phyloP scores from a whole-genome alignment of 805 yeast genomes.

The Teunomyces aglyptinius region DNA sequence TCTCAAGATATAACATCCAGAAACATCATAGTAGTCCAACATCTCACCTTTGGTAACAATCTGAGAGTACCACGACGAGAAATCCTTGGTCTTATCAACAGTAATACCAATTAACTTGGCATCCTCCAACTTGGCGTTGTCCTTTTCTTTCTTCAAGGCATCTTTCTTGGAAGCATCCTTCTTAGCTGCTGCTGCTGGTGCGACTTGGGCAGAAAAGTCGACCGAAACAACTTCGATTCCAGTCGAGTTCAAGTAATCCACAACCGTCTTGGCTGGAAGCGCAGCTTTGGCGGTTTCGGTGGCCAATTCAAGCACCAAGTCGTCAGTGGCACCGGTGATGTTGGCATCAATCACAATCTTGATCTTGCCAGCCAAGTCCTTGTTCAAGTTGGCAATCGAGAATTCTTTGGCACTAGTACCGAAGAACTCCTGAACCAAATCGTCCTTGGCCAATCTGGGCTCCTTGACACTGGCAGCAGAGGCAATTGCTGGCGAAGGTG shows the following conservation, averaged over 20 bases:
- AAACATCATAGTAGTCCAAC: conserved; percentile 97
- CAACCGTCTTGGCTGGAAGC: conserved; percentile 46
- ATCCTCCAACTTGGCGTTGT: conserved; percentile 64
- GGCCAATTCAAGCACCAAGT: conserved; percentile 42
- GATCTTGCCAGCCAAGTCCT: conserved; percentile 50
- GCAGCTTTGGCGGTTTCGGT: conserved; percentile 53
- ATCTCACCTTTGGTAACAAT: conserved; percentile 95
- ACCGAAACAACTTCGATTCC: conserved; percentile 52
- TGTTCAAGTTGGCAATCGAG: conserved; percentile 51
- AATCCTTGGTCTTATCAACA: conserved; percentile 86
- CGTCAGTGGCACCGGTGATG: conserved; percentile 38
- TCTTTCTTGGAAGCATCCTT: conserved; percentile 24
- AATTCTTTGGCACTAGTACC: conserved; percentile 58
- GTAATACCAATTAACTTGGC: conserved; percentile 95
- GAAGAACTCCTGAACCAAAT: conserved; percentile 65
- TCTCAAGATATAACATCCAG: conserved; percentile 97
- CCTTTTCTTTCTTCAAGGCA: conserved; percentile 36
- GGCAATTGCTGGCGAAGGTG: conserved; percentile 68
- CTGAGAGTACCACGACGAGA: conserved; percentile 97
- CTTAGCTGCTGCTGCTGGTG: conserved; percentile 21
- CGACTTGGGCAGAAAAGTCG: conserved; percentile 50
- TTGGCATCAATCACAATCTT: conserved; percentile 58
- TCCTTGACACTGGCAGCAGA: conserved; percentile 70
- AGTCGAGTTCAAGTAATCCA: conserved; percentile 46
- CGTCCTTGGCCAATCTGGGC: conserved; percentile 85